These are phyloP conservation scores for Gloeophyllum trabeum DNA, from an alignment of 768 basidiomycete genomes.

Conservation along the genomic window DNA sequence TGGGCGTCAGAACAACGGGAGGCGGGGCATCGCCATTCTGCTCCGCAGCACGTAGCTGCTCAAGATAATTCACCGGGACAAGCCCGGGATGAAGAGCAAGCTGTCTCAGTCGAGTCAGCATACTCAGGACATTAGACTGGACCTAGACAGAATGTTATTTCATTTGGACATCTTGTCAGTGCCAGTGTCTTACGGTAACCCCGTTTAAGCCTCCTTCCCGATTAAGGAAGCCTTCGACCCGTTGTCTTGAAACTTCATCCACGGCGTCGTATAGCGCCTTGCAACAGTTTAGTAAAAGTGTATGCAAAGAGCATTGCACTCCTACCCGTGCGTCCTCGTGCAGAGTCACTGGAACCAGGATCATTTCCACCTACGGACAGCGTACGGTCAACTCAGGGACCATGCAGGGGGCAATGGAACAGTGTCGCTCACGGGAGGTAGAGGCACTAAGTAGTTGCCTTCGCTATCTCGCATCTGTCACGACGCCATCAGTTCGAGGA, in stretches of 20 bases:
- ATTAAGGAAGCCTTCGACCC: conserved; percentile 45
- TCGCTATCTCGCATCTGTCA: conserved; percentile 71
- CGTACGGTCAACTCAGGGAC: too few relatives aligned
- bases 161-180: too few relatives aligned
- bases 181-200: conserved; percentile 25
- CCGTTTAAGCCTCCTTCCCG: conserved; percentile 24
- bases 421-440: conserved; percentile 49
- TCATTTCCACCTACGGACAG: conserved; percentile 58
- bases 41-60: conserved; percentile 39
- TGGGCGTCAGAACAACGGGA: conserved; percentile 32
- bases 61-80: conserved; percentile 59
- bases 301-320: not conserved
- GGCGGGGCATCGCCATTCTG: conserved; percentile 12
- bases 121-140: conserved; percentile 60
- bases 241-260: conserved; percentile 47
- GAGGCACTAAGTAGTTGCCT: conserved; percentile 61
- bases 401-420: not conserved
- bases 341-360: conserved; percentile 58
- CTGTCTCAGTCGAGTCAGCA: conserved; percentile 84
- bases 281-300: conserved; percentile 2
- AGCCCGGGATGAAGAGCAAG: conserved; percentile 71
- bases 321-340: conserved; percentile 53
- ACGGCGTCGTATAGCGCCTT: conserved; percentile 63
- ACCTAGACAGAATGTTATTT: conserved; percentile 41
- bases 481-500: conserved; percentile 3